These are phyloP conservation scores for Venturia nashicola DNA, from an alignment of 2,329 filamentous ascomycete species.

Conservation along the genomic window DNA sequence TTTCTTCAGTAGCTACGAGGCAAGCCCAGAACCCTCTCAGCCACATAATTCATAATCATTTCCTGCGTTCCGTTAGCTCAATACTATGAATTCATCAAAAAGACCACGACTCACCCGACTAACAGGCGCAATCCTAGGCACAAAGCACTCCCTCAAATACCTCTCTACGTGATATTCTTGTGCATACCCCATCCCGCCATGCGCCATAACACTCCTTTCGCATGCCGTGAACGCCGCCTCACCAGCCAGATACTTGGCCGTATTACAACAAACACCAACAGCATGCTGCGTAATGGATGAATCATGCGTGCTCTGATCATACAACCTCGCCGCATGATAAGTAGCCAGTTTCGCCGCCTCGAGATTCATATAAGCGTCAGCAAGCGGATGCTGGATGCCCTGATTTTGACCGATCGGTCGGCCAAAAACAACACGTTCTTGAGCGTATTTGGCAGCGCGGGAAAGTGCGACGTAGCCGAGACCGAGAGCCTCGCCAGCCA, in stretches of 20 bases:
- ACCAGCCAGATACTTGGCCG: slow-evolving; percentile 45
- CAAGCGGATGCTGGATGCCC: slow-evolving; percentile 46
- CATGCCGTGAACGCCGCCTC: slow-evolving; percentile 50
- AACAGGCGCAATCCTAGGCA: slow-evolving; percentile 47
- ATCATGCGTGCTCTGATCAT: slow-evolving; percentile 36
- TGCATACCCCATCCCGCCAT: slow-evolving; percentile 53
- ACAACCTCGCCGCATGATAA: slow-evolving; percentile 47
- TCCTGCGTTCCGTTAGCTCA: slow-evolving; percentile 32
- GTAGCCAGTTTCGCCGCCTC: slow-evolving; percentile 50
- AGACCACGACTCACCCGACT: slow-evolving; percentile 31
- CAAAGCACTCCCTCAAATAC: slow-evolving; percentile 46
- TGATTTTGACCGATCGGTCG: slow-evolving; percentile 48
- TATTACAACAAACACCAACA: slow-evolving; percentile 43
- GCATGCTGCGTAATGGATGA: slow-evolving; percentile 29
- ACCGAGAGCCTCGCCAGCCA: slow-evolving; percentile 66
- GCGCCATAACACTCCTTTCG: slow-evolving; percentile 35
- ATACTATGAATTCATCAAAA: neutral
- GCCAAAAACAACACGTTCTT: slow-evolving; percentile 40
- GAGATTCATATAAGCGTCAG: slow-evolving; percentile 47
- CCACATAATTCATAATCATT: slow-evolving; percentile 66
- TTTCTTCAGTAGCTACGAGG: slow-evolving; percentile 50
- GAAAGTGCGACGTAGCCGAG: slow-evolving; percentile 57
- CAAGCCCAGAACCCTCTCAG: slow-evolving; percentile 53
- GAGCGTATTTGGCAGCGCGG: slow-evolving; percentile 33
- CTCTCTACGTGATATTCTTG: slow-evolving; percentile 51